phyloP scores from a whole-genome alignment of 345 rosid species.

The Hibiscus syriacus region DNA sequence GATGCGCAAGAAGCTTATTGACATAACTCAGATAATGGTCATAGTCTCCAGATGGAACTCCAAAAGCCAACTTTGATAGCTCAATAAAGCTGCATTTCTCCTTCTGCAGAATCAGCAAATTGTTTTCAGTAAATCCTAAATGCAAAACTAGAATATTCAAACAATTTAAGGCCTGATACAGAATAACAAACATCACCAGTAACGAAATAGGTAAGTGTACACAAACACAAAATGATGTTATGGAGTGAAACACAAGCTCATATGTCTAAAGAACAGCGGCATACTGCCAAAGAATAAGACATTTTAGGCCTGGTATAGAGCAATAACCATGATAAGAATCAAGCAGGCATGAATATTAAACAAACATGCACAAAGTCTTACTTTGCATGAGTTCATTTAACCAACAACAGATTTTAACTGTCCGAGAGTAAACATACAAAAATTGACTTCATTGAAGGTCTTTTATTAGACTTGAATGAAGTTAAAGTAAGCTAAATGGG shows the following conservation, averaged over 20 bases:
- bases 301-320: background rate
- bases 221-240: background rate
- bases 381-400: background rate
- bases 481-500: background rate
- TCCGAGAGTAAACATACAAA: background rate
- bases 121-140: background rate
- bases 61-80: constrained; percentile 22
- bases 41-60: constrained; percentile 14
- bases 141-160: background rate
- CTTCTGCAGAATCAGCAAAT: background rate
- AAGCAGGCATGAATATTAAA: background rate
- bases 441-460: background rate
- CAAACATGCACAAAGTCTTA: background rate
- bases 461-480: background rate
- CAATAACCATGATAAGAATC: background rate
- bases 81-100: constrained; percentile 5
- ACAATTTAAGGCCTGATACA: constrained; percentile 1
- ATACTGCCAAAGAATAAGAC: background rate
- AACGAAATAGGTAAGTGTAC: background rate
- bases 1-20: constrained; percentile 21
- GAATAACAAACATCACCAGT: background rate
- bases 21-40: background rate
- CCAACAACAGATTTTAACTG: background rate
- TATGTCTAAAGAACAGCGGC: background rate
- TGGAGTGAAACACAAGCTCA: background rate